Evolutionary conservation across 192 early-diverging fungal species (phyloP).

Genomic region (Coemansia sp.): DNA sequence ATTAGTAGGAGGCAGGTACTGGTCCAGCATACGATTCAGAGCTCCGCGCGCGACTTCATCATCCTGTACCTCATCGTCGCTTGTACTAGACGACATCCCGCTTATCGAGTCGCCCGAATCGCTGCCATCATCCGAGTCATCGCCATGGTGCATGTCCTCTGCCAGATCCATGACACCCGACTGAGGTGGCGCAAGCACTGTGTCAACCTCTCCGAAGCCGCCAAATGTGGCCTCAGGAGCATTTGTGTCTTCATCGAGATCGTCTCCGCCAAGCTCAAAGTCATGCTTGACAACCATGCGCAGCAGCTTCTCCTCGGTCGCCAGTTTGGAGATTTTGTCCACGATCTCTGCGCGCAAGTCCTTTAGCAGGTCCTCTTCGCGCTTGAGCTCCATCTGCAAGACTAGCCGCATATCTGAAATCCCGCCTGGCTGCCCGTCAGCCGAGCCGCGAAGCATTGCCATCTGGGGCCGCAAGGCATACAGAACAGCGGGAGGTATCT

Average conservation of each 20-base stretch:
- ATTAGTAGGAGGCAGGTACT: constrained; percentile 18
- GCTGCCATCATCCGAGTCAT: constrained; percentile 3
- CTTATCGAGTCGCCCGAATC: constrained; percentile 40
- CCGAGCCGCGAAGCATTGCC: background rate
- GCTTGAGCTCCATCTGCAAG: constrained; percentile 47
- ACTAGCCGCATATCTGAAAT: constrained; percentile 50
- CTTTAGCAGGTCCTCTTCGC: constrained; percentile 47
- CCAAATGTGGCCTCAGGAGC: background rate
- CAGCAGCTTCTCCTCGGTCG: constrained; percentile 48
- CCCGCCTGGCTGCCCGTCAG: constrained; percentile 5
- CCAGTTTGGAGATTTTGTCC: constrained; percentile 48
- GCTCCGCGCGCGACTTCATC: constrained; percentile 47
- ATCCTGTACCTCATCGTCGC: constrained; percentile 51
- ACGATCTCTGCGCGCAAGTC: constrained; percentile 41
- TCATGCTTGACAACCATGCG: constrained; percentile 50
- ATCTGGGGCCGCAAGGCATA: constrained; percentile 1
- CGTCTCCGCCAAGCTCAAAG: constrained; percentile 39
- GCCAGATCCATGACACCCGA: constrained; percentile 4
- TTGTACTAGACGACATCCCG: constrained; percentile 49
- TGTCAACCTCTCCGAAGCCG: constrained; percentile 10
- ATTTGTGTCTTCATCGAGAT: constrained; percentile 1
- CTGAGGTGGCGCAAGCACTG: background rate
- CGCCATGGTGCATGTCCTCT: constrained; percentile 5
- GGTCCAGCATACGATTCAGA: constrained; percentile 32
- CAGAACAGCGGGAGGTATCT: background rate